Evolutionary conservation across 345 rosid species (phyloP).

Genomic region (Eucalyptus sp.): DNA sequence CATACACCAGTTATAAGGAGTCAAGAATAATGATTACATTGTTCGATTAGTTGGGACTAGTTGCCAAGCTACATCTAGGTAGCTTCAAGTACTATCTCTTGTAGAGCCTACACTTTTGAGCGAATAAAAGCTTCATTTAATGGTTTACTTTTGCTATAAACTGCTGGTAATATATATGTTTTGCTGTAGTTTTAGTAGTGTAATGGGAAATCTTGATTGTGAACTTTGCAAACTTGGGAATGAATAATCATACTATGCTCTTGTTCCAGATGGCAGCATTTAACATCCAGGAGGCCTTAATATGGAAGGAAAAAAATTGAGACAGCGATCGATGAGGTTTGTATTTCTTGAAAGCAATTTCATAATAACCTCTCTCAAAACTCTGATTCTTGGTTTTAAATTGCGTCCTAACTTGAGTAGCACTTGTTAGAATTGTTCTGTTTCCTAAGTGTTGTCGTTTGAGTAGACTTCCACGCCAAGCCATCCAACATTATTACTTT

Average conservation of each 20-base stretch:
- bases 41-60: background rate
- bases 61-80: background rate
- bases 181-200: background rate
- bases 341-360: background rate
- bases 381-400: background rate
- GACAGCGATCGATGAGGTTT: conserved; percentile 87
- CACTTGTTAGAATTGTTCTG: background rate
- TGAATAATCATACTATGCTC: background rate
- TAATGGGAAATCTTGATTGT: background rate
- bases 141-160: background rate
- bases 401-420: background rate
- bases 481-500: background rate
- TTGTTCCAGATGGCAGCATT: conserved; percentile 94
- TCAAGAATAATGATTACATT: background rate
- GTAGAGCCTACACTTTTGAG: background rate
- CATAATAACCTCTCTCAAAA: background rate
- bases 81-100: background rate
- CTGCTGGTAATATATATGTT: background rate
- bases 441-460: background rate
- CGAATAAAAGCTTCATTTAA: background rate
- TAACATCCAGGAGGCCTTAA: conserved; percentile 87
- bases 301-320: conserved; percentile 94
- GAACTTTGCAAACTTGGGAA: background rate
- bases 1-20: background rate
- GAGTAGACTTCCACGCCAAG: background rate